Conservation (phyloP, 2,329 filamentous ascomycete genomes). For the Fusarium austroafricanum region DNA sequence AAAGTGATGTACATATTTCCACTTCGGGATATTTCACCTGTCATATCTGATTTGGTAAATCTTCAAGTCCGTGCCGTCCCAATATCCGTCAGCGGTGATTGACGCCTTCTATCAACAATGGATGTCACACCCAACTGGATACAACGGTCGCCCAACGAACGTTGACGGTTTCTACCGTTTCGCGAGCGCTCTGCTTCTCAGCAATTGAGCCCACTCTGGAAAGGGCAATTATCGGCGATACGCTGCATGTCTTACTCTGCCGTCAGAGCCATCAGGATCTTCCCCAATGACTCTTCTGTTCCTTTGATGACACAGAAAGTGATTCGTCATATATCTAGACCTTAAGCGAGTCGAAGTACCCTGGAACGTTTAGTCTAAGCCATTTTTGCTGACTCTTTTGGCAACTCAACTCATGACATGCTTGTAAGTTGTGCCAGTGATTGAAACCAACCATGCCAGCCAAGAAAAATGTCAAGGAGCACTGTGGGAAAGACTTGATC, state of each 20-base stretch:
- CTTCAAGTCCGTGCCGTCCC: background rate
- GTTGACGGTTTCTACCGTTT: background rate
- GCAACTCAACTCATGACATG: constrained; percentile 12
- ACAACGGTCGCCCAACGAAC: constrained; percentile 3
- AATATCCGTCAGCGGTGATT: background rate
- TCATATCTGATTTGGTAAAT: constrained; percentile 27
- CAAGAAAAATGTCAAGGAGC: constrained; percentile 6
- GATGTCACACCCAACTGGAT: constrained; percentile 13
- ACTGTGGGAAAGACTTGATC: constrained; percentile 33
- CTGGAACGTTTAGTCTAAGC: constrained; percentile 1
- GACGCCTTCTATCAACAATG: constrained; percentile 13
- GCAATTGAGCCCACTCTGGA: constrained; percentile 25
- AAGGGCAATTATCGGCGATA: constrained; percentile 21
- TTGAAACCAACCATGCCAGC: background rate
- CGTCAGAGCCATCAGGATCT: background rate
- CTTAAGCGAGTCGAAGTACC: constrained; percentile 9
- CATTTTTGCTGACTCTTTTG: constrained; percentile 28
- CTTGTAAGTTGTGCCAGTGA: background rate
- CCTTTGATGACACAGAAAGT: constrained; percentile 29
- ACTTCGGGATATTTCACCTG: constrained; percentile 3
- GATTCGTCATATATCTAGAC: constrained; percentile 40
- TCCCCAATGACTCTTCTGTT: constrained; percentile 6
- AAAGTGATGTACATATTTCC: constrained; percentile 14
- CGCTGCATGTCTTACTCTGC: constrained; percentile 22
- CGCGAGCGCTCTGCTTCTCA: constrained; percentile 4